Evolutionary conservation across 2,329 filamentous ascomycete species (phyloP).

Genomic region (Neofusicoccum sp.): DNA sequence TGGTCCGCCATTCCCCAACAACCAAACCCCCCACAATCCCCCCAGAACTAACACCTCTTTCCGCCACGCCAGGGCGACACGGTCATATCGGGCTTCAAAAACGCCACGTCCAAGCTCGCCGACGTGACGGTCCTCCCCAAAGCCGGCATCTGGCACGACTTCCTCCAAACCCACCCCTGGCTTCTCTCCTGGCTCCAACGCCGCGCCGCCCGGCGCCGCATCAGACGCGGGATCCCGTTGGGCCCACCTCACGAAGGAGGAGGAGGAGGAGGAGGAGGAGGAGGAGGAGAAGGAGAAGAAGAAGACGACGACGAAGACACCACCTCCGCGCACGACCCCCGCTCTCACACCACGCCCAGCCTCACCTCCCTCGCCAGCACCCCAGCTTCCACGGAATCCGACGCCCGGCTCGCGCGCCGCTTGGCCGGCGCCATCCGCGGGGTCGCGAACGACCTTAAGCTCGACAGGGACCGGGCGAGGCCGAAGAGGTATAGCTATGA

Average conservation of each 20-base stretch:
- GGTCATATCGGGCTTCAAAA: slow-evolving; percentile 68
- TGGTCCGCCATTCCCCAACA: background rate
- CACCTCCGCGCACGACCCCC: background rate
- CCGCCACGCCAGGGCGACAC: slow-evolving; percentile 68
- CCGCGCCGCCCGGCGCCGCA: slow-evolving; percentile 38
- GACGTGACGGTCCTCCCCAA: slow-evolving; percentile 69
- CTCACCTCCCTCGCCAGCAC: slow-evolving; percentile 50
- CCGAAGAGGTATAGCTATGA: slow-evolving; percentile 74
- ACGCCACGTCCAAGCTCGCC: slow-evolving; percentile 61
- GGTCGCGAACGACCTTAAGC: slow-evolving; percentile 65
- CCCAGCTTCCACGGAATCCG: slow-evolving; percentile 31
- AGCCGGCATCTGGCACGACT: slow-evolving; percentile 56
- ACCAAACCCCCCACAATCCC: background rate
- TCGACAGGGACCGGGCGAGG: slow-evolving; percentile 42
- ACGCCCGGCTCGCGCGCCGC: slow-evolving; percentile 62
- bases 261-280: background rate
- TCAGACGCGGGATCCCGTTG: slow-evolving; percentile 39
- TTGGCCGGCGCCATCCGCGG: slow-evolving; percentile 71
- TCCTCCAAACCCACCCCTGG: slow-evolving; percentile 53
- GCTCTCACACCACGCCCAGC: slow-evolving; percentile 26
- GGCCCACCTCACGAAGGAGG: background rate
- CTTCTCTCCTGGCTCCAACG: slow-evolving; percentile 39
- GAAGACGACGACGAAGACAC: slow-evolving; percentile 8
- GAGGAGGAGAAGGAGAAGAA: slow-evolving; percentile 26
- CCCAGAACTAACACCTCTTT: background rate